phyloP scores from a whole-genome alignment of 2,329 filamentous ascomycete genomes.

The Mycosphaerella arachidis region DNA sequence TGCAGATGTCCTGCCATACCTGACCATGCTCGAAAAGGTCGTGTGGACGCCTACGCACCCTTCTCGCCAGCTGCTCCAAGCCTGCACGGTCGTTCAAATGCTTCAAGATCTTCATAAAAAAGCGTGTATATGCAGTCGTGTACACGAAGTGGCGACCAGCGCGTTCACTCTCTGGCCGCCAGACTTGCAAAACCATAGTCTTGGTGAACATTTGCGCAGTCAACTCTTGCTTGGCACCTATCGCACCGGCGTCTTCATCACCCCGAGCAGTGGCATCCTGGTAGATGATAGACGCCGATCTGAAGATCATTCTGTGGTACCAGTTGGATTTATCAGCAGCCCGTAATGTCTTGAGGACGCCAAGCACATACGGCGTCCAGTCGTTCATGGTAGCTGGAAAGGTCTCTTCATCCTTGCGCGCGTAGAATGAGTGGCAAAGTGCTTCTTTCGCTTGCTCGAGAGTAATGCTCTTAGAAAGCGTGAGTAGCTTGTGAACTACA shows the following conservation, averaged over 20 bases:
- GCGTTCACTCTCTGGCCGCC: constrained; percentile 85
- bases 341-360: constrained; percentile 56
- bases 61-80: constrained; percentile 71
- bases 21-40: constrained; percentile 64
- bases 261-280: constrained; percentile 39
- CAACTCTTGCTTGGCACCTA: constrained; percentile 69
- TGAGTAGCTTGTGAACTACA: constrained; percentile 75
- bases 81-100: constrained; percentile 70
- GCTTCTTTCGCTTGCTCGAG: constrained; percentile 47
- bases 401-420: constrained; percentile 43
- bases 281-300: constrained; percentile 61
- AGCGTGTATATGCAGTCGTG: constrained; percentile 78
- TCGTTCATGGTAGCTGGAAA: constrained; percentile 45
- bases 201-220: constrained; percentile 87
- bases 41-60: constrained; percentile 74
- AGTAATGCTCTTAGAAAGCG: constrained; percentile 36
- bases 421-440: constrained; percentile 52
- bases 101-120: constrained; percentile 71
- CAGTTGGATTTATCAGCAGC: constrained; percentile 85
- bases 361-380: constrained; percentile 60
- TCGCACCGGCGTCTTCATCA: constrained; percentile 40
- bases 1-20: constrained; percentile 59
- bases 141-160: constrained; percentile 88
- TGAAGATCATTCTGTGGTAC: constrained; percentile 86
- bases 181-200: constrained; percentile 90